Evolutionary conservation across 192 early-diverging fungal species (phyloP).

Genomic region (Chytriomyces sp.): DNA sequence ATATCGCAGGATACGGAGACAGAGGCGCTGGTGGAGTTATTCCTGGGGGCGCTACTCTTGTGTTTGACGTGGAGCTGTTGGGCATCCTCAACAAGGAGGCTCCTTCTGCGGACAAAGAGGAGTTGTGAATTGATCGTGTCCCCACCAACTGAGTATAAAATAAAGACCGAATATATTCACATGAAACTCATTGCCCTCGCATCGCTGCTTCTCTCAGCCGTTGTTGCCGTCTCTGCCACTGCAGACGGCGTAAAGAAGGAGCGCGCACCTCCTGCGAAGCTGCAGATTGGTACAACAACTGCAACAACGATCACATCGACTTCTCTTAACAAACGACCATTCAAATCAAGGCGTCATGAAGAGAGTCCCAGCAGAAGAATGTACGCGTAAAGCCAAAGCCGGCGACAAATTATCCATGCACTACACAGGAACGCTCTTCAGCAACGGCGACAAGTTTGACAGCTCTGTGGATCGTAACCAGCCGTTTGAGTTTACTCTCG

Average conservation of each 20-base stretch:
- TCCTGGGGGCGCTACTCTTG: slow-evolving; percentile 61
- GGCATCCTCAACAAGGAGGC: slow-evolving; percentile 51
- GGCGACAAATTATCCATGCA: slow-evolving; percentile 40
- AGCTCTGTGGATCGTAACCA: slow-evolving; percentile 66
- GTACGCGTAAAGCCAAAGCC: slow-evolving; percentile 45
- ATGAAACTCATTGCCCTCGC: not conserved
- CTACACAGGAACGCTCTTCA: slow-evolving; percentile 23
- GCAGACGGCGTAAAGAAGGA: not conserved
- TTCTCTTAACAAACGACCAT: too few species aligned
- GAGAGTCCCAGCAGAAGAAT: slow-evolving; percentile 56
- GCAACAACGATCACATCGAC: too few species aligned
- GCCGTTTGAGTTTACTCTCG: slow-evolving; percentile 75
- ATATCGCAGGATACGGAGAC: slow-evolving; percentile 48
- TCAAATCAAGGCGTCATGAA: slow-evolving; percentile 4
- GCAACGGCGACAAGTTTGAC: slow-evolving; percentile 70
- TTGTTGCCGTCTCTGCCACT: not conserved
- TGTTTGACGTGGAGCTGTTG: slow-evolving; percentile 82
- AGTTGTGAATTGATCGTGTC: not conserved
- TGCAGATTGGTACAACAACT: not conserved
- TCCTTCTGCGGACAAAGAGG: not conserved
- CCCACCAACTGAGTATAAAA: too few species aligned
- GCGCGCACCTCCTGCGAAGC: not conserved
- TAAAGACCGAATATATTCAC: not conserved
- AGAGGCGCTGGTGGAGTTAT: slow-evolving; percentile 60
- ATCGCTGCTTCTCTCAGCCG: not conserved